These are phyloP conservation scores for Alternaria sp. DNA, from an alignment of 2,329 filamentous ascomycete genomes.

Conservation along the genomic window DNA sequence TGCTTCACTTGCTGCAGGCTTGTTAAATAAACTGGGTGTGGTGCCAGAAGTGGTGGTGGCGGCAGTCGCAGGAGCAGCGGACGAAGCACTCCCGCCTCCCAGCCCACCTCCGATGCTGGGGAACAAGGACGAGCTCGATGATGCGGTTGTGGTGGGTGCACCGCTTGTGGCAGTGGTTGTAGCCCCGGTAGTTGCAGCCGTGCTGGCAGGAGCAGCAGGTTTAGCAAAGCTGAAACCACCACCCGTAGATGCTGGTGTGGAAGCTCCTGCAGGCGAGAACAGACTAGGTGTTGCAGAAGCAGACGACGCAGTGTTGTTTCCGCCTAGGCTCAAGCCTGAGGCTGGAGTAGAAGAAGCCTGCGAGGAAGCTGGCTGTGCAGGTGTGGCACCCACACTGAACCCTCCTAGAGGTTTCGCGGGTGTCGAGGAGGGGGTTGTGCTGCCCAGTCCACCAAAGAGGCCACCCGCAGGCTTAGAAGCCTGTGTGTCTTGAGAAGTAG, in stretches of 20 bases:
- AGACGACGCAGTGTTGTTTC: slow-evolving; percentile 30
- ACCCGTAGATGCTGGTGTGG: slow-evolving; percentile 22
- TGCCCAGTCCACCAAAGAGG: slow-evolving; percentile 39
- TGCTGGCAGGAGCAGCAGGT: slow-evolving; percentile 25
- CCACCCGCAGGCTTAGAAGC: slow-evolving; percentile 40
- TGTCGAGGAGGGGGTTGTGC: slow-evolving; percentile 41
- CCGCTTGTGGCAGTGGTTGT: slow-evolving; percentile 29
- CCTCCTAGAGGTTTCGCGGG: slow-evolving; percentile 38
- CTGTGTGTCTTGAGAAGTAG: slow-evolving; percentile 46
- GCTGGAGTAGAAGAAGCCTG: slow-evolving; percentile 31
- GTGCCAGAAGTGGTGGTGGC: slow-evolving; percentile 23
- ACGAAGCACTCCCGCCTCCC: slow-evolving; percentile 29
- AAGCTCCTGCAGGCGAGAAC: slow-evolving; percentile 29
- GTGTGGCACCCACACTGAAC: slow-evolving; percentile 40
- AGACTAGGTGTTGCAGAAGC: slow-evolving; percentile 36
- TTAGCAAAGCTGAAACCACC: slow-evolving; percentile 28
- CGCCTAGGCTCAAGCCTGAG: slow-evolving; percentile 32
- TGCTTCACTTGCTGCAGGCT: slow-evolving; percentile 31
- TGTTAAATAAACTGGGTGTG: slow-evolving; percentile 32
- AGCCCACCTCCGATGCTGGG: slow-evolving; percentile 26
- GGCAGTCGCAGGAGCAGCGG: slow-evolving; percentile 27
- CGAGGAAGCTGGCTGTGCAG: slow-evolving; percentile 32
- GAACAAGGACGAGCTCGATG: slow-evolving; percentile 32
- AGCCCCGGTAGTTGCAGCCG: slow-evolving; percentile 30
- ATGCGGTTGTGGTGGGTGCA: slow-evolving; percentile 26